Conservation (phyloP, 2,329 filamentous ascomycete genomes). For the Zalaria obscura region DNA sequence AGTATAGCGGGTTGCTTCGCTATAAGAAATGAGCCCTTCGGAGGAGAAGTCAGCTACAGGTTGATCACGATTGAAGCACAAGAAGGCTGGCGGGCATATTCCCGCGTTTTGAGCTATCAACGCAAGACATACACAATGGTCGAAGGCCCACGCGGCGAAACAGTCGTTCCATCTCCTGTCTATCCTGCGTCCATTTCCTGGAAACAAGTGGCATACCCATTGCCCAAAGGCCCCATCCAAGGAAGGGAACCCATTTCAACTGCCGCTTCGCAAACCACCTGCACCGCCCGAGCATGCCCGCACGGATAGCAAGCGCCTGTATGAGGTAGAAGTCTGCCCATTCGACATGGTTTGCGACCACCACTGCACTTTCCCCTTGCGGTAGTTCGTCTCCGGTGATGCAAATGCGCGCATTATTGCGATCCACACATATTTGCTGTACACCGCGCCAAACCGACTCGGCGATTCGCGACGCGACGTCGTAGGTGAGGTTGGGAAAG, state of each 20-base stretch:
- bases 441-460: constrained; percentile 42
- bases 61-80: not conserved
- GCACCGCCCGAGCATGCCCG: constrained; percentile 46
- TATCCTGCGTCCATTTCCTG: constrained; percentile 44
- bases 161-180: constrained; percentile 40
- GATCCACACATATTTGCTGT: constrained; percentile 40
- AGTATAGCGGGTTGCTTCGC: constrained; percentile 48
- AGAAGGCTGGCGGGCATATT: too few species aligned
- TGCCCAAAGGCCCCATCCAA: constrained; percentile 51
- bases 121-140: constrained; percentile 40
- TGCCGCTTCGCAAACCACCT: constrained; percentile 50
- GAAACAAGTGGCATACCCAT: constrained; percentile 52
- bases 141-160: constrained; percentile 36
- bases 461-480: constrained; percentile 41
- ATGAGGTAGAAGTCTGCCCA: constrained; percentile 54
- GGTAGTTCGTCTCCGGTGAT: constrained; percentile 40
- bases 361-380: constrained; percentile 42
- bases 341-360: constrained; percentile 45
- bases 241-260: constrained; percentile 43
- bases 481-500: constrained; percentile 36
- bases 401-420: constrained; percentile 40
- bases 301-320: constrained; percentile 39
- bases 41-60: not conserved
- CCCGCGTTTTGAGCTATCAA: not conserved
- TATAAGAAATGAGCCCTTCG: constrained; percentile 50